Base-by-base conservation (phyloP, 2,329 filamentous ascomycete genomes). In the Beauveria asiatica region DNA sequence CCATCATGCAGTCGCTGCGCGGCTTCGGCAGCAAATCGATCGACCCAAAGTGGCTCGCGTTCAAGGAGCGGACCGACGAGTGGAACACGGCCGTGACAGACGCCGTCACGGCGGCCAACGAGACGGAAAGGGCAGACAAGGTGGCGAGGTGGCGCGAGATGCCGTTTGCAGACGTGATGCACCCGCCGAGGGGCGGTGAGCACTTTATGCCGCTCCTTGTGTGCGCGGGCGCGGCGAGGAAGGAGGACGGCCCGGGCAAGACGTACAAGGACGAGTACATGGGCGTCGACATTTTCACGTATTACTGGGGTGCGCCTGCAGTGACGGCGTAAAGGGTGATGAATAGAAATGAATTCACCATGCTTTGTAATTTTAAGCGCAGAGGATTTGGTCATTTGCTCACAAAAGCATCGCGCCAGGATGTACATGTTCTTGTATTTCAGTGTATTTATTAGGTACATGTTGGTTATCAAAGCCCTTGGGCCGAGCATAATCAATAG, bases 161-260 rank as follows among this genome's bases (percentile, higher is more conserved):
- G 64, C 77, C 78, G 0, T 67, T 74, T 37, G 75, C 78, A 1
- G 78, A 80, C 62, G 73, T 76, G 13, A 81, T 83, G 76, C 83
- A 85, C 67, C 83, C 83, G 3, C 70, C 70, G 1, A 67, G 73
- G 10, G 80, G 78, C 0, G 81, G 79, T 0, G 83, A 85, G 70
- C 83, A 85, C 64, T 84, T 85, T 59, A 70, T 85, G 75, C 83
- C 83, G 61, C 67, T 85, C 70, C 67, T 84, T 50, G 83, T 85
- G 37, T 81, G 79, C 64, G 80, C 80, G 3, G 81, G 79, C 0
- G 77, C 77, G 0, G 81, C 78, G 13, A 23, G 21, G 10, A 42
- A 46, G 1, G 77, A 77, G 21, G 70, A 67, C 1, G 79, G 76
- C 53, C 69, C 69, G 67, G 76, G 72, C 19, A 72, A 69, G 63